A percentile compares a stretch with the other conserved stretches of the same genome.
These are phyloP conservation scores for Trypanosoma grayi DNA, from an alignment of 208 protist genomes.

Conservation along the genomic window DNA sequence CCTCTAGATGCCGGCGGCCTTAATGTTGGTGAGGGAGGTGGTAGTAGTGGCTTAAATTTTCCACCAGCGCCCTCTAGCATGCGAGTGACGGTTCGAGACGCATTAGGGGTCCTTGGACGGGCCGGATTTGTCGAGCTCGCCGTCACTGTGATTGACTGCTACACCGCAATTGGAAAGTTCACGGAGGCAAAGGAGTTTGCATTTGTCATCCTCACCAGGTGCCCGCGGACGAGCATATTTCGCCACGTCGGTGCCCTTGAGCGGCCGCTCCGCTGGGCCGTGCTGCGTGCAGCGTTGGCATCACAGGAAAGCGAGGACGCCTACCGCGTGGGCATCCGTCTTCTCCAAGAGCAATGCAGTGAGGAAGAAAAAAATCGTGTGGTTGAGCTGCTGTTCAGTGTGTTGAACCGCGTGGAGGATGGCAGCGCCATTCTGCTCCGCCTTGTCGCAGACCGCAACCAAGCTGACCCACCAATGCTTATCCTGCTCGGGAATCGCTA, in stretches of 20 bases:
- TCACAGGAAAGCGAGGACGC: slow-evolving; percentile 79
- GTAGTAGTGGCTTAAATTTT: not conserved
- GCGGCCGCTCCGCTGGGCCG: slow-evolving; percentile 69
- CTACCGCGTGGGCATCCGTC: slow-evolving; percentile 69
- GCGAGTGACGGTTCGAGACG: slow-evolving; percentile 69
- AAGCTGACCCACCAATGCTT: slow-evolving; percentile 48
- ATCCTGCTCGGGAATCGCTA: slow-evolving; percentile 83
- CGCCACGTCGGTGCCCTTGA: slow-evolving; percentile 52
- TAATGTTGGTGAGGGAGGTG: too few relatives aligned
- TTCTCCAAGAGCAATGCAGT: slow-evolving; percentile 67
- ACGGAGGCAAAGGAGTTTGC: slow-evolving; percentile 89
- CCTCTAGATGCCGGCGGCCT: too few relatives aligned
- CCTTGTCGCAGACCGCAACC: slow-evolving; percentile 43
- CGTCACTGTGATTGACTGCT: slow-evolving; percentile 76
- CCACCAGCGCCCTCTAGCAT: slow-evolving; percentile 15
- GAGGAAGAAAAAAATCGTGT: slow-evolving; percentile 59
- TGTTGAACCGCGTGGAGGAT: slow-evolving; percentile 64
- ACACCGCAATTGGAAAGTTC: slow-evolving; percentile 79
- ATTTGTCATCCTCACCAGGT: slow-evolving; percentile 59
- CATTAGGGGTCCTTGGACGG: slow-evolving; percentile 53
- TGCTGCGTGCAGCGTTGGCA: slow-evolving; percentile 74
- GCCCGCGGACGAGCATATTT: slow-evolving; percentile 42
- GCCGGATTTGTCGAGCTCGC: slow-evolving; percentile 66
- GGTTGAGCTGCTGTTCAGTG: slow-evolving; percentile 74
- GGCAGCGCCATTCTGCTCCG: slow-evolving; percentile 43